A percentile compares a stretch with the other conserved stretches of the same genome.
Conservation (phyloP, 2,329 filamentous ascomycete species). For the Aaosphaeria arxii region DNA sequence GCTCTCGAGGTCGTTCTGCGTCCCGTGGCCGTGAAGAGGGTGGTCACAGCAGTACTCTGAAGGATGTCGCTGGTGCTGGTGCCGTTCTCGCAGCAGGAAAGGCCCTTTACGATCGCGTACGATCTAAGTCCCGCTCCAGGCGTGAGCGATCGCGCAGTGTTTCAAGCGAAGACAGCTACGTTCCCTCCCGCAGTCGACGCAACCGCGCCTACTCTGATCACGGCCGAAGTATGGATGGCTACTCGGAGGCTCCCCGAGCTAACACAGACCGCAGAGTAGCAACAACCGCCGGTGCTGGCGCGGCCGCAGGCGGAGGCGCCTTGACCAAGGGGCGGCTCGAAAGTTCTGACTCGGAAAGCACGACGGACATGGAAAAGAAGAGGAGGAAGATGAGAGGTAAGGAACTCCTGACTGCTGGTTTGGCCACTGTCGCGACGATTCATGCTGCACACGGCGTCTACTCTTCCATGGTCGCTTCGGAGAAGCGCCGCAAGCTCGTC, state of each 20-base stretch:
- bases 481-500: conserved; percentile 59
- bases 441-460: conserved; percentile 66
- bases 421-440: conserved; percentile 67
- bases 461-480: conserved; percentile 61
- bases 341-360: conserved; percentile 47
- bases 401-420: conserved; percentile 62
- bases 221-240: conserved; percentile 43
- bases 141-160: conserved; percentile 44
- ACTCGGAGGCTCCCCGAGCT: conserved; percentile 32
- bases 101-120: conserved; percentile 54
- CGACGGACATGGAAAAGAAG: conserved; percentile 61
- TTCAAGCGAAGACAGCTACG: conserved; percentile 51
- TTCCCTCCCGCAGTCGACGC: conserved; percentile 47
- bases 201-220: conserved; percentile 34
- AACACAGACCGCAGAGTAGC: conserved; percentile 39
- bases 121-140: conserved; percentile 51
- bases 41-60: conserved; percentile 44
- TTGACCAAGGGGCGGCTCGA: conserved; percentile 15
- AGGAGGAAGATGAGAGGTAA: conserved; percentile 65
- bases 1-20: conserved; percentile 35
- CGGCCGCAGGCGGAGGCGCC: conserved; percentile 28
- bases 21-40: conserved; percentile 44
- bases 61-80: conserved; percentile 48
- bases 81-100: conserved; percentile 51
- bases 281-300: conserved; percentile 33